Percentiles rank a stretch among this genome's conserved stretches.
These are phyloP conservation scores for rapeseed (Brassica napus) DNA, from an alignment of 345 rosid genomes.

Conservation along the genomic window DNA sequence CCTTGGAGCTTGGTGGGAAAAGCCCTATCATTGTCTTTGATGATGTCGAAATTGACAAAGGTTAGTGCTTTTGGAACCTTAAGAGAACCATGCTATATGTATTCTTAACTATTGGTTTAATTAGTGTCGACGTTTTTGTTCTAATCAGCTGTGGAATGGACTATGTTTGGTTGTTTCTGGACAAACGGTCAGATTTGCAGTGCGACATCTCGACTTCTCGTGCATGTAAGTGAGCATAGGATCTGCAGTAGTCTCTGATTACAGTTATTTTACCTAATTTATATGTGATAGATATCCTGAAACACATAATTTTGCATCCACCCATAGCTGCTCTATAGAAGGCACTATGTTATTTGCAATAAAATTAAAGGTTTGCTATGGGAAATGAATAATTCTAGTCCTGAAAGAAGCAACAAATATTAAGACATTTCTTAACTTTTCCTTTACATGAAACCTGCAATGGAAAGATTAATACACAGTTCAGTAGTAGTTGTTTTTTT, in stretches of 20 bases:
- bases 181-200: constrained; percentile 93
- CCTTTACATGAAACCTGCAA: constrained; percentile 12
- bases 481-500: neutral
- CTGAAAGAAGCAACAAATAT: neutral
- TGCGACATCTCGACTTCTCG: constrained; percentile 93
- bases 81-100: neutral
- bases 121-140: constrained; percentile 18
- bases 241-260: constrained; percentile 3
- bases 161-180: neutral
- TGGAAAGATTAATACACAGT: neutral
- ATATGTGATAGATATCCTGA: neutral
- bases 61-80: constrained; percentile 44
- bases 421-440: neutral
- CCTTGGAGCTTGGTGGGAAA: constrained; percentile 95
- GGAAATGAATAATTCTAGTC: neutral
- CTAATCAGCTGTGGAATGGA: constrained; percentile 56
- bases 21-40: constrained; percentile 93
- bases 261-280: neutral
- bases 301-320: neutral
- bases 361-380: neutral
- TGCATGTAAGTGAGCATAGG: constrained; percentile 65
- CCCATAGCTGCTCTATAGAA: constrained; percentile 5
- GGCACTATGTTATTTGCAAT: neutral
- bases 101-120: constrained; percentile 3
- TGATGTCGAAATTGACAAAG: constrained; percentile 88